Evolutionary conservation across 495 filamentous ascomycete species (phyloP).

Genomic region (Trichoderma erinaceum): DNA sequence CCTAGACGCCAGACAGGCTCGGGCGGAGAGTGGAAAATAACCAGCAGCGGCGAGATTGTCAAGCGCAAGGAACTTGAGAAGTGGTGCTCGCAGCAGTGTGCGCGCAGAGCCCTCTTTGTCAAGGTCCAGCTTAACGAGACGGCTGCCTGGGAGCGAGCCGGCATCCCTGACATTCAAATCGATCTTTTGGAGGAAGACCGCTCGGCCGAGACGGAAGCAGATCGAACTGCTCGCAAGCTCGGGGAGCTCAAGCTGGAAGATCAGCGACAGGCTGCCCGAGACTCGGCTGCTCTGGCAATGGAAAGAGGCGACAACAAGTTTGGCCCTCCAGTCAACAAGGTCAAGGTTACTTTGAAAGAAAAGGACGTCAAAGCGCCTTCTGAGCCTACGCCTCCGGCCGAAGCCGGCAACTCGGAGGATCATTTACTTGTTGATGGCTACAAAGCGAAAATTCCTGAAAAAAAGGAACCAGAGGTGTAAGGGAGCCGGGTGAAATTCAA

Average conservation of each 20-base stretch:
- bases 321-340: constrained; percentile 18
- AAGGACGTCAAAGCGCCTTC: constrained; percentile 27
- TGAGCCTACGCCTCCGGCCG: constrained; percentile 23
- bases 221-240: constrained; percentile 29
- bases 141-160: constrained; percentile 67
- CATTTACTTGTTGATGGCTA: constrained; percentile 47
- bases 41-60: constrained; percentile 43
- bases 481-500: neutral
- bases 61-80: constrained; percentile 65
- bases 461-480: neutral
- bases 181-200: constrained; percentile 49
- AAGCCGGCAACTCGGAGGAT: constrained; percentile 24
- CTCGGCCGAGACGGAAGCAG: constrained; percentile 21
- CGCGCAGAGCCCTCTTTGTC: constrained; percentile 70
- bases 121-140: constrained; percentile 76
- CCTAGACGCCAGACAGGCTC: constrained; percentile 38
- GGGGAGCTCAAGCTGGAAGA: constrained; percentile 36
- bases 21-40: constrained; percentile 45
- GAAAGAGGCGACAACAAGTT: constrained; percentile 46
- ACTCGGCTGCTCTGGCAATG: constrained; percentile 41
- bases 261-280: constrained; percentile 27
- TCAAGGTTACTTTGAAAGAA: constrained; percentile 44
- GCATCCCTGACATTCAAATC: constrained; percentile 38
- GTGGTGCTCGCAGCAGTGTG: constrained; percentile 83
- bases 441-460: constrained; percentile 27